Conservation (phyloP, 176 grass and related monocot genomes). For the Melocanna baccifera region DNA sequence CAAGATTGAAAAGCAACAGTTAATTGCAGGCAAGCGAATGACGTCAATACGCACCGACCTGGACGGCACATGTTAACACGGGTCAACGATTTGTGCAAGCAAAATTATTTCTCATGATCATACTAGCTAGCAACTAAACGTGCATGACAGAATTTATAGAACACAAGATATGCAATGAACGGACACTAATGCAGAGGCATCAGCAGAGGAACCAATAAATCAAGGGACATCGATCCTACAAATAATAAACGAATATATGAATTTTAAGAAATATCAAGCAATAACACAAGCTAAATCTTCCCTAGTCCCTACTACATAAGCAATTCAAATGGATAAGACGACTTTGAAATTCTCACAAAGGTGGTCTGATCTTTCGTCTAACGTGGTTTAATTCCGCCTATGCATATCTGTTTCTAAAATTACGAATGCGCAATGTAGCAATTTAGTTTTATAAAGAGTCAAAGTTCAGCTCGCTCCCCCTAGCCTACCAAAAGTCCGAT, state of each 20-base stretch:
- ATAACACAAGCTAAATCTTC: background rate
- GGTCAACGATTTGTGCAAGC: background rate
- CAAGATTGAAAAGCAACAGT: constrained; percentile 31
- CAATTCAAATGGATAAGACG: background rate
- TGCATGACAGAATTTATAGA: background rate
- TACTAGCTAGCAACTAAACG: no score
- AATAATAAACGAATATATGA: background rate
- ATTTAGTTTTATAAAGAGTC: background rate
- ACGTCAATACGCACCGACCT: background rate
- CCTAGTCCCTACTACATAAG: background rate
- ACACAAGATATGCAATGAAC: background rate
- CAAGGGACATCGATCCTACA: background rate
- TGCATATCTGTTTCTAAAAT: background rate
- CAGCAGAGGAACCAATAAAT: background rate
- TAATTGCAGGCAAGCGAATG: background rate
- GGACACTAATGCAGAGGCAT: background rate
- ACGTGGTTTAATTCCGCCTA: background rate
- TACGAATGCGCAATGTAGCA: background rate
- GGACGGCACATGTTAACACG: background rate
- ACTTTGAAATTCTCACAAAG: background rate
- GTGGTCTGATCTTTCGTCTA: background rate
- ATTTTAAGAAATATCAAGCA: background rate
- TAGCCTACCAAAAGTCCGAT: background rate
- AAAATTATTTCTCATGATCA: background rate
- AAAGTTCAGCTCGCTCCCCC: background rate